These are phyloP conservation scores for Acrodontium crateriforme DNA, from an alignment of 2,329 filamentous ascomycete species.

Conservation along the genomic window DNA sequence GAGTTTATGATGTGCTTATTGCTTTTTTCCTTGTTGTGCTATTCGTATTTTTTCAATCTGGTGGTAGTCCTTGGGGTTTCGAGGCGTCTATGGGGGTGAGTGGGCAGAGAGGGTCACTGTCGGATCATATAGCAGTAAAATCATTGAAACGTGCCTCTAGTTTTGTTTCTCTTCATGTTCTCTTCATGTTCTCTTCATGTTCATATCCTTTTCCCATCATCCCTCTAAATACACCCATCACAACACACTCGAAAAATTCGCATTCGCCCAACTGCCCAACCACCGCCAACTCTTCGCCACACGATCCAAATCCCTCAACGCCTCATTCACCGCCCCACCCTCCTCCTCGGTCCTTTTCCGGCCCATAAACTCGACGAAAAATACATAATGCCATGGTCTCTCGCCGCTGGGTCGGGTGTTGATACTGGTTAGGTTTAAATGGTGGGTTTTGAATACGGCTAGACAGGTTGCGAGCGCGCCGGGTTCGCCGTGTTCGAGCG, in stretches of 20 bases:
- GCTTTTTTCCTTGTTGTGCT: conserved; percentile 1
- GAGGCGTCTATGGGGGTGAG: background rate
- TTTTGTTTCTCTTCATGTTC: background rate
- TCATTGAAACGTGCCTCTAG: background rate
- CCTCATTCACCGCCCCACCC: conserved; percentile 44
- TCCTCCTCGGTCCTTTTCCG: conserved; percentile 37
- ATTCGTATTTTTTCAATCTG: background rate
- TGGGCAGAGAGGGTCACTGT: background rate
- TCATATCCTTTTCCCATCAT: too few relatives aligned
- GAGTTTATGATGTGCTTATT: conserved; percentile 5
- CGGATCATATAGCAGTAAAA: conserved; percentile 5
- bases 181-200: conserved; percentile 2
- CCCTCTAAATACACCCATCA: too few relatives aligned
- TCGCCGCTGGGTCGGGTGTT: conserved; percentile 68
- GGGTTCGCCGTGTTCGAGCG: conserved; percentile 58
- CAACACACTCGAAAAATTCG: conserved; percentile 1
- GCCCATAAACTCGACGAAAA: conserved; percentile 82
- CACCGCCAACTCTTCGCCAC: conserved; percentile 52
- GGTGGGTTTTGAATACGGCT: conserved; percentile 58
- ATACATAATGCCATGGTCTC: conserved; percentile 77
- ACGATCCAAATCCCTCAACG: conserved; percentile 43
- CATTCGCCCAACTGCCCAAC: conserved; percentile 22
- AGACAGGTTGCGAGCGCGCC: conserved; percentile 76
- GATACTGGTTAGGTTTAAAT: conserved; percentile 79
- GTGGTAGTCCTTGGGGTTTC: background rate